A percentile compares a stretch with the other conserved stretches of the same genome.
Evolutionary conservation across 2,329 filamentous ascomycete species (phyloP).

Genomic region (Thielaviopsis euricoi): DNA sequence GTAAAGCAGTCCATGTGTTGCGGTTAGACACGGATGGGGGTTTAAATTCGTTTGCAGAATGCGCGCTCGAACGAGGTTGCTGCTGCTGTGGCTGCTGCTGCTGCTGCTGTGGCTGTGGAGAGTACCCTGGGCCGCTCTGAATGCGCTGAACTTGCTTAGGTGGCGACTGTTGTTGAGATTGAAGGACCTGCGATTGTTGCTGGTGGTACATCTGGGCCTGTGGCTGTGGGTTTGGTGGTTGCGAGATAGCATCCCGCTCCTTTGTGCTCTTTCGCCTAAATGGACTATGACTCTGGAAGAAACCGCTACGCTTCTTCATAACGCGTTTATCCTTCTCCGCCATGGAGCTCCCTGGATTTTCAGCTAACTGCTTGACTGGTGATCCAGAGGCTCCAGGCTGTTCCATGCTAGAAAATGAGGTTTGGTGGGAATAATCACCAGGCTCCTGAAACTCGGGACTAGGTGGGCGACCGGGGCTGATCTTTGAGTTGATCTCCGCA

Average conservation of each 20-base stretch:
- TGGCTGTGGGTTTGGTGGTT: slow-evolving; percentile 4
- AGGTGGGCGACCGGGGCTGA: slow-evolving; percentile 52
- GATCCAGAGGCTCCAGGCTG: slow-evolving; percentile 58
- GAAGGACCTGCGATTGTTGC: neutral
- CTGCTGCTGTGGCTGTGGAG: neutral
- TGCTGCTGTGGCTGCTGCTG: neutral
- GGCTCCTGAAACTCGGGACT: slow-evolving; percentile 64
- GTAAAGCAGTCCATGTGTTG: slow-evolving; percentile 41
- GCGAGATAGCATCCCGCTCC: slow-evolving; percentile 24
- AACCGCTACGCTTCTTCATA: slow-evolving; percentile 59
- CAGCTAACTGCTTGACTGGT: slow-evolving; percentile 44
- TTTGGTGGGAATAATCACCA: slow-evolving; percentile 81
- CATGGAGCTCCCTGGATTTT: slow-evolving; percentile 28
- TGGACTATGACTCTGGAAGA: slow-evolving; percentile 84
- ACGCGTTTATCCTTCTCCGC: slow-evolving; percentile 57
- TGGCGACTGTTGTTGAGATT: neutral
- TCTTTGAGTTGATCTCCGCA: slow-evolving; percentile 32
- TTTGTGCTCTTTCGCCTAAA: slow-evolving; percentile 88
- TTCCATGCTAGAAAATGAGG: slow-evolving; percentile 76
- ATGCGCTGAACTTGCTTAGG: slow-evolving; percentile 2
- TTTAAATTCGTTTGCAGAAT: slow-evolving; percentile 17
- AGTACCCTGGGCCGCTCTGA: neutral
- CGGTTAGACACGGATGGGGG: slow-evolving; percentile 25
- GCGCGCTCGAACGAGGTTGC: neutral
- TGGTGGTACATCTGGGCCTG: neutral